Evolutionary conservation across 1,284 basidiomycete species (phyloP).

Genomic region (Microstroma glucosiphilum): DNA sequence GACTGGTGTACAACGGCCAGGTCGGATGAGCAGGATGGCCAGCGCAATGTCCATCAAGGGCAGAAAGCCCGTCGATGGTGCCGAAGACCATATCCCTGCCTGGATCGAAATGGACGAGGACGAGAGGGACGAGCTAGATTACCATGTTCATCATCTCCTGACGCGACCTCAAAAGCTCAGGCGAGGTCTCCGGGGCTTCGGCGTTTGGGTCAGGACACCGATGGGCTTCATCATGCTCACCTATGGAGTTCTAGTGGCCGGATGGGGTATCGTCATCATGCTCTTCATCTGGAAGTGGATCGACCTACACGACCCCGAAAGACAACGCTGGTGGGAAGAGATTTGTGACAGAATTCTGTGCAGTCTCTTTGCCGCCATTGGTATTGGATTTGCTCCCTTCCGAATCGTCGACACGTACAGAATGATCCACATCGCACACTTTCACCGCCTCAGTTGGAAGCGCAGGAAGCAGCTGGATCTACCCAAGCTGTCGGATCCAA

Average conservation of each 20-base stretch:
- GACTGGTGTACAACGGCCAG: neutral
- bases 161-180: conserved; percentile 59
- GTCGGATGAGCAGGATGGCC: neutral
- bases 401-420: conserved; percentile 46
- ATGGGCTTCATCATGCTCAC: conserved; percentile 45
- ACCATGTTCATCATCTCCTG: conserved; percentile 72
- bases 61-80: conserved; percentile 19
- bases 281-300: conserved; percentile 45
- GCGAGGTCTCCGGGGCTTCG: conserved; percentile 35
- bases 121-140: conserved; percentile 57
- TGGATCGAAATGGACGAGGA: conserved; percentile 46
- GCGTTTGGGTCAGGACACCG: conserved; percentile 39
- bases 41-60: conserved; percentile 6
- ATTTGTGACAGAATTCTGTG: conserved; percentile 48
- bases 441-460: conserved; percentile 42
- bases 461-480: conserved; percentile 31
- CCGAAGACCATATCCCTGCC: conserved; percentile 36
- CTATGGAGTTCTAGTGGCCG: conserved; percentile 40
- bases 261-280: conserved; percentile 44
- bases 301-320: conserved; percentile 18
- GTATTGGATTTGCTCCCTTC: conserved; percentile 46
- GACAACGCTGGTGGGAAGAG: conserved; percentile 44
- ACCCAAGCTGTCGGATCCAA: conserved; percentile 36
- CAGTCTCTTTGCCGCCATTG: conserved; percentile 43
- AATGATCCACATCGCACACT: conserved; percentile 46